Percentiles rank a stretch among this genome's conserved stretches.
Conservation (phyloP, 768 basidiomycete genomes). For the Termitomyces titanicus region DNA sequence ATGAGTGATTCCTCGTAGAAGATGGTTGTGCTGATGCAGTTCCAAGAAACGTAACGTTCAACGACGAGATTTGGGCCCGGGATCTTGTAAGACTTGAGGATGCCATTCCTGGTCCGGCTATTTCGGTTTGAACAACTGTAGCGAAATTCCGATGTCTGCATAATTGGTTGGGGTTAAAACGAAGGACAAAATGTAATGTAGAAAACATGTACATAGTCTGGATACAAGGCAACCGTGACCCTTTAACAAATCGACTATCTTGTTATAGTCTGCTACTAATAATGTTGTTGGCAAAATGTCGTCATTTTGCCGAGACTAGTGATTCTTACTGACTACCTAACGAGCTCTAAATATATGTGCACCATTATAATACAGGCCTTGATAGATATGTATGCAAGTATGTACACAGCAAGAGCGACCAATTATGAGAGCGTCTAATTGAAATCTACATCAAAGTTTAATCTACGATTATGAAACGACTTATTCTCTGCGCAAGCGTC, state of each 20-base stretch:
- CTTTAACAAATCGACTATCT: too few relatives aligned
- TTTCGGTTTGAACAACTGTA: not conserved
- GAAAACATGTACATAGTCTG: not conserved
- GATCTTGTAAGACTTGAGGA: constrained; percentile 2
- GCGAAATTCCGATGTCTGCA: not conserved
- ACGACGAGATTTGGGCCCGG: constrained; percentile 21
- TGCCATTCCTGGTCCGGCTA: not conserved
- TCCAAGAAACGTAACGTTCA: constrained; percentile 73
- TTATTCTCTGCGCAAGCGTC: constrained; percentile 7
- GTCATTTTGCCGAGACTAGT: too few relatives aligned
- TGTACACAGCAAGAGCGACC: too few relatives aligned
- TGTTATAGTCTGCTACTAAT: too few relatives aligned
- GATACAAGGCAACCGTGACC: not conserved
- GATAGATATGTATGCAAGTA: too few relatives aligned
- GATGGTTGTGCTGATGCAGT: constrained; percentile 83
- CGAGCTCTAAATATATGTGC: too few relatives aligned
- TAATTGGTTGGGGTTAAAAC: not conserved
- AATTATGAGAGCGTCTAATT: not conserved
- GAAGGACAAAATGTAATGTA: not conserved
- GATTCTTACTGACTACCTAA: too few relatives aligned
- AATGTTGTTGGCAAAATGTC: too few relatives aligned
- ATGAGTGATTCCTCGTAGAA: constrained; percentile 73
- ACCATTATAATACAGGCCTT: too few relatives aligned
- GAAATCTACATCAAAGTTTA: not conserved
- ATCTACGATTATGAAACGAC: not conserved